A percentile compares a stretch with the other conserved stretches of the same genome.
Evolutionary conservation across 116 monocot species (phyloP).

Genomic region (Iris pallida): DNA sequence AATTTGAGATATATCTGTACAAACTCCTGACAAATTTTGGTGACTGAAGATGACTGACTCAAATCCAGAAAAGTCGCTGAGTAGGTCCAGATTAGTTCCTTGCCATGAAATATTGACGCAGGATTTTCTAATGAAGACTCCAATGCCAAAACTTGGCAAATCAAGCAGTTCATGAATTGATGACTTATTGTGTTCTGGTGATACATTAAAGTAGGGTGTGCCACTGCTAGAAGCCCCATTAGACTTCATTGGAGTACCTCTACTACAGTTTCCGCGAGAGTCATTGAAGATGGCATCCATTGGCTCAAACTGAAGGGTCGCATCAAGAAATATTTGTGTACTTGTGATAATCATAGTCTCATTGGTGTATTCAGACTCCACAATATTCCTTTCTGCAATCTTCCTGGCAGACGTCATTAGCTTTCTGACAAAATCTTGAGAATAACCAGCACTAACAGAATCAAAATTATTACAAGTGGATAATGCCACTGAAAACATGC

Average conservation of each 20-base stretch:
- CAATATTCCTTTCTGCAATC: constrained; percentile 7
- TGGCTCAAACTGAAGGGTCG: constrained; percentile 30
- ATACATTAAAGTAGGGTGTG: constrained; percentile 1
- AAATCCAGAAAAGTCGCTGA: constrained; percentile 35
- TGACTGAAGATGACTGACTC: constrained; percentile 34
- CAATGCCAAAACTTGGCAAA: constrained; percentile 29
- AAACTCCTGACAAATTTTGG: constrained; percentile 13
- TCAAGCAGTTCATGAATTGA: constrained; percentile 13
- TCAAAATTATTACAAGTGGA: constrained; percentile 16
- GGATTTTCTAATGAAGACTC: constrained; percentile 41
- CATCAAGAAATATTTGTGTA: constrained; percentile 36
- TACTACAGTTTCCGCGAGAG: constrained; percentile 10
- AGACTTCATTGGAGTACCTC: constrained; percentile 8
- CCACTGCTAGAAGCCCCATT: constrained; percentile 16
- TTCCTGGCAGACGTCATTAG: constrained; percentile 7
- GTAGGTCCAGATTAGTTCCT: constrained; percentile 20
- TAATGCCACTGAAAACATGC: constrained; percentile 19
- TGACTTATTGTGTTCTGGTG: constrained; percentile 1
- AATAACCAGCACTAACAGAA: constrained; percentile 14
- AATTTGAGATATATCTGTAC: constrained; percentile 14
- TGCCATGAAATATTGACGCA: constrained; percentile 31
- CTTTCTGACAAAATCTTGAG: constrained; percentile 28
- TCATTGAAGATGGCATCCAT: constrained; percentile 41
- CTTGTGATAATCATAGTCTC: constrained; percentile 9
- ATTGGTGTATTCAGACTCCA: constrained; percentile 1